Base-by-base conservation (phyloP, 1,284 basidiomycete species). In the Leccinum subrobustum region DNA sequence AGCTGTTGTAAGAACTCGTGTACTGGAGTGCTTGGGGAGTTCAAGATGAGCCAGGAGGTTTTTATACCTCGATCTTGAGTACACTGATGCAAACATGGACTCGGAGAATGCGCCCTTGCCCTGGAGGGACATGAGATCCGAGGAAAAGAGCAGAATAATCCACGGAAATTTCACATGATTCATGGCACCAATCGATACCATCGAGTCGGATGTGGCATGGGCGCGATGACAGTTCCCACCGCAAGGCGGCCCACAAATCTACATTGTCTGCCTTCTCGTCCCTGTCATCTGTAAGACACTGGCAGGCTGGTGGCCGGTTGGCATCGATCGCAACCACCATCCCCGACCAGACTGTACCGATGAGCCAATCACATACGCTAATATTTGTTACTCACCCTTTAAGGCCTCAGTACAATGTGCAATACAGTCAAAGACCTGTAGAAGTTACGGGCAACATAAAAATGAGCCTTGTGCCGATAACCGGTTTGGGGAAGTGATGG, bases 21-120 rank as follows among this genome's bases (percentile, higher is more conserved):
- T 20, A 7, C 11, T 62, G 18, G 54, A 60, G 64, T 63, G 52
- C 57, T 67, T 60, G 60, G 20, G 27, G 27, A 0, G 27, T 35
- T 50, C 18, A 16, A 25, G 54, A 33, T 29, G 3, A 29, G 5
- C 35, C 18, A 33, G 18, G 18, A 33, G 51, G 51, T 57, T 65
- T 63, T 58, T 65, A 67, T 66, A 66, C 56, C 42, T 59, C 16
- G 23, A 52, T 20, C 31, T 31, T 35, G 31, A 31, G 54, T 27
- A 44, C 8, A 11, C 35, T 52, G 23, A 42, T 8, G 2, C 33
- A 44, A 35, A 29, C 18, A 6, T 31, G 5, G 5, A 11, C 42
- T 18, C n/a, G 39, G 39, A 6, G 9, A 16, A 23, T 50, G 16
- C n/a, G 48, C 23, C 8, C 25, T 6, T 14, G 31, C n/a, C 20